Evolutionary conservation across 176 grass and related monocot species (phyloP), one percentile per base, ranked within the genome.

Genomic region (Paspalum vaginatum): DNA sequence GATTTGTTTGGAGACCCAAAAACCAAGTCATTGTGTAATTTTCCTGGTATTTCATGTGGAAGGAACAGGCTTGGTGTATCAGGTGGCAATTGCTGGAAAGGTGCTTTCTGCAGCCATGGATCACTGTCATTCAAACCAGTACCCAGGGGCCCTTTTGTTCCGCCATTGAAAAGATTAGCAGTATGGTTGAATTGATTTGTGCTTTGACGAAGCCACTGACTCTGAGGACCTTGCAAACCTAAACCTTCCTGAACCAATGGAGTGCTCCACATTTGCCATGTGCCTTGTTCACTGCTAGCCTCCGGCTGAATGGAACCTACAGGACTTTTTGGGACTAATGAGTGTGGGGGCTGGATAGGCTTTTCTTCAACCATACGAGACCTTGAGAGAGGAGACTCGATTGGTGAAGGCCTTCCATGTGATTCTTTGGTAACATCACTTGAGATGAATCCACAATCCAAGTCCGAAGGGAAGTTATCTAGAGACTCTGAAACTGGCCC

Each of bases 251-350:
- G 90, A 64, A 91, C 88, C n/a, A 92, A 85, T 68, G 95, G 92
- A 4, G 92, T 87, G 64, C 87, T 72, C 95, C 95, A 98, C 86
- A 95, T 84, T 84, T 92, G 90, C 95, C 95, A 98, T 62, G 89
- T 85, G 50, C 90, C 93, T 20, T 92, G 87, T 71, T 81, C 91
- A 70, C 85, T 77, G 43, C 51, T 79, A 85, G 87, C 58, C 61
- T 87, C 89, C 64, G 78, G 83, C 20, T 85, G 56, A 79, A 68
- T 70, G 39, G 76, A 84, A 76, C 48, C 70, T 83, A 85, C 42
- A 70, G 70, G 62, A 58, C 81, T 75, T 67, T 56, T 82, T 39
- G 81, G 43, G 22, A 51, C 65, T 66, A 77, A 86, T 47, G 51
- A 72, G 53, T 79, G 55, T 40, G 66, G 71, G 18, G 70, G 45